Base-by-base conservation (phyloP, 1,139 yeast genomes). In the Nakaseomyces sp. region DNA sequence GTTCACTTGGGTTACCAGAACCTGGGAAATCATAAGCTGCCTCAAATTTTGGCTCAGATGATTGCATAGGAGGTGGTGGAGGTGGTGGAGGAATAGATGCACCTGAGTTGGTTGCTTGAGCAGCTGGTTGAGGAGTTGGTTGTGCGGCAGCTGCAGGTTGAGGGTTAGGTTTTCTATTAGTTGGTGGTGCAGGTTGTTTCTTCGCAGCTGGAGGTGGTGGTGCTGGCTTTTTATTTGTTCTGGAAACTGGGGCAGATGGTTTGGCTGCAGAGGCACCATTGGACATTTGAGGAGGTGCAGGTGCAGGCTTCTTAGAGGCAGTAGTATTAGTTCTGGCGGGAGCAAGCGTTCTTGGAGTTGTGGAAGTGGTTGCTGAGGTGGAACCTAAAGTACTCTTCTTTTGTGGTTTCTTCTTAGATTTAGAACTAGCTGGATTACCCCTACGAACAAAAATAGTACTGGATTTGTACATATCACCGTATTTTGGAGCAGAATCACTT, bases 21-120 rank as follows among this genome's bases (percentile, higher is more conserved):
- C 96, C 96, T 28, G 80, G 81, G 63, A 85, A 93, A 54, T 88
- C 96, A 59, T 84, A 93, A 45, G 88, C 77, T 0, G 95, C 98
- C 56, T 79, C 81, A 63, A 73, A 93, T 2, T 85, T 80, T 24
- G 96, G 96, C 57, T 70, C 76, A 45, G 79, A 71, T 1, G 95
- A 88, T 43, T 72, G 69, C 2, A 73, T 67, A 5, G 71, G 68
- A 0, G 78, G 72, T 0, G 81, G 74, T 9, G 85, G 76, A 0
- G 84, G 79, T 0, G 93, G 81, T 4, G 93, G 88, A 1, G 89
- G 82, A 19, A 20, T 2, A 81, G 76, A 1, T 73, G 70, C 5
- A 56, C 57, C 5, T 56, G 58, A 17, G 61, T 50, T 47, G 8
- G 58, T 45, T 28, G 52, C 45, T 17, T 53, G 36, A n/a, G 37